phyloP scores from a whole-genome alignment of 768 basidiomycete genomes.

The Suillus subluteus region DNA sequence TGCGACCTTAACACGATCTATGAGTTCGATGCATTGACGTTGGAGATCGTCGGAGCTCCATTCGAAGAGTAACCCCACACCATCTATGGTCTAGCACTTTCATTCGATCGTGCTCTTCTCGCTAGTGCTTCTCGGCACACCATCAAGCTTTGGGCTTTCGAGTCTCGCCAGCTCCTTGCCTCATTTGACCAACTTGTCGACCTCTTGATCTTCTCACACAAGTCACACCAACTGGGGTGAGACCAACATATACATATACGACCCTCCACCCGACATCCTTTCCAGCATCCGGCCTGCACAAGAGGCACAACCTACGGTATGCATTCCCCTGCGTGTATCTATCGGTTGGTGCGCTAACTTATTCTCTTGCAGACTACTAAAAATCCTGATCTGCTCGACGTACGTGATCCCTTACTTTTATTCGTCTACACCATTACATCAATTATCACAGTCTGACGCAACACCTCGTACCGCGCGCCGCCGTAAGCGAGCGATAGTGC shows the following conservation, averaged over 20 bases:
- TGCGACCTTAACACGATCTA: no score
- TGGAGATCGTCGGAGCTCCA: no score
- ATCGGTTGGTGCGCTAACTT: neutral
- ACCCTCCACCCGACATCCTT: neutral
- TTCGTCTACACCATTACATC: no score
- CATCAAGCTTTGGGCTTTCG: conserved; percentile 1
- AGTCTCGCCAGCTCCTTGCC: conserved; percentile 1
- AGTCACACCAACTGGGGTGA: neutral
- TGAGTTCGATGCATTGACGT: no score
- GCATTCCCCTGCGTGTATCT: neutral
- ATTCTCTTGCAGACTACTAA: neutral
- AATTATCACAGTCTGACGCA: no score
- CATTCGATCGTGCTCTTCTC: neutral
- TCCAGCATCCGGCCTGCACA: neutral
- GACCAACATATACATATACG: neutral
- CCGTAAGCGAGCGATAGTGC: no score
- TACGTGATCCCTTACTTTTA: no score
- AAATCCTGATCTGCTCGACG: neutral
- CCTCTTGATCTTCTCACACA: neutral
- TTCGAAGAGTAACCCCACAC: no score
- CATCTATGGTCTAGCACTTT: neutral
- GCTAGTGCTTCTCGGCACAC: neutral
- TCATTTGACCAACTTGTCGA: neutral
- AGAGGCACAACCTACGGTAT: neutral
- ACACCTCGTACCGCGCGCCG: no score